These are phyloP conservation scores for Chlorophyllum brunneum DNA, from an alignment of 768 basidiomycete species.

Conservation along the genomic window DNA sequence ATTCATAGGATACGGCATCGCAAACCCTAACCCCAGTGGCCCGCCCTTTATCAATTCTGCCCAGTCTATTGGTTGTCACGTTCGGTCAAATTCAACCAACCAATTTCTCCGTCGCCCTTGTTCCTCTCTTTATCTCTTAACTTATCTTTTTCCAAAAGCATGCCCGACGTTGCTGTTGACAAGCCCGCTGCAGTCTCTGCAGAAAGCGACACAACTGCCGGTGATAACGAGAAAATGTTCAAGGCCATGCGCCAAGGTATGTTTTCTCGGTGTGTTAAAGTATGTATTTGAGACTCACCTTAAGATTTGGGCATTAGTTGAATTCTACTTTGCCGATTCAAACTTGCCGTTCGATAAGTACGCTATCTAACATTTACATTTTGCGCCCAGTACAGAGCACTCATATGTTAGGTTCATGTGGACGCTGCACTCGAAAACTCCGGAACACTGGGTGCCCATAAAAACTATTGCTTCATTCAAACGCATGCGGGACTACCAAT, in stretches of 20 bases:
- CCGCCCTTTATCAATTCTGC: slow-evolving; percentile 5
- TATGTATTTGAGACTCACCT: not conserved
- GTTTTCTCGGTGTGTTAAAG: slow-evolving; percentile 16
- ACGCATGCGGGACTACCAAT: slow-evolving; percentile 77
- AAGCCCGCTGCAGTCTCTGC: slow-evolving; percentile 16
- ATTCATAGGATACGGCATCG: too few species aligned
- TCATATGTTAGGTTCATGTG: slow-evolving; percentile 78
- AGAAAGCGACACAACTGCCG: slow-evolving; percentile 13
- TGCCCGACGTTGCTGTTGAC: slow-evolving; percentile 25
- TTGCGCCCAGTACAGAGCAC: not conserved
- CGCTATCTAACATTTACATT: slow-evolving; percentile 13
- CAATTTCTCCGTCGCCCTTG: not conserved
- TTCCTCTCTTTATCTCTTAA: slow-evolving; percentile 12
- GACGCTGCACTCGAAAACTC: slow-evolving; percentile 76
- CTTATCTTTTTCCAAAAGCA: slow-evolving; percentile 19
- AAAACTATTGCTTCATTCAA: slow-evolving; percentile 89
- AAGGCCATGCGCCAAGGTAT: slow-evolving; percentile 56
- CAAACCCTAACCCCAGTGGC: slow-evolving; percentile 9
- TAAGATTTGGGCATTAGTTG: slow-evolving; percentile 47
- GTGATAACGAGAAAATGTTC: slow-evolving; percentile 33
- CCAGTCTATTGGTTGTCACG: slow-evolving; percentile 7
- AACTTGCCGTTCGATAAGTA: slow-evolving; percentile 91
- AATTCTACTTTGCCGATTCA: slow-evolving; percentile 96
- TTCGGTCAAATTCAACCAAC: not conserved
- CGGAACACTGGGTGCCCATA: slow-evolving; percentile 89